Base-by-base conservation (phyloP, 139 green algal genomes). In the Coelastrella sp. region DNA sequence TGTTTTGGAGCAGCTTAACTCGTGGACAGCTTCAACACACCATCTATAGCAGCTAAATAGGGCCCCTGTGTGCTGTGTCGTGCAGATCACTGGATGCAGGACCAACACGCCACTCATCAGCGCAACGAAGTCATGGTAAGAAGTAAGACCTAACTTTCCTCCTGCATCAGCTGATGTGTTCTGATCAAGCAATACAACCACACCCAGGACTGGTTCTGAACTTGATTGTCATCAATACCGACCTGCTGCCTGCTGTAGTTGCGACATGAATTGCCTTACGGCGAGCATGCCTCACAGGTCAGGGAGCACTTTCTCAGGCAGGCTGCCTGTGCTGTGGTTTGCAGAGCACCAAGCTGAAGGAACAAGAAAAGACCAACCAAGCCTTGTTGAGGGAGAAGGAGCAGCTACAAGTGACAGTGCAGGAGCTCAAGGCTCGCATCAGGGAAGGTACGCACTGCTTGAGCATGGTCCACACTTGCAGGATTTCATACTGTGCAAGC, bases 31-130 rank as follows among this genome's bases (percentile, higher is more conserved):
- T 22, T 70, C 63, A 22, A 70, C 63, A 14, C 12, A 70, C 63
- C 63, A 70, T 70, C 12, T 70, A 70, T 70, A 70, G 63, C 63
- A 70, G 63, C 63, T 70, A 17, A 70, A 70, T 70, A 70, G 35
- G 35, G 35, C 35, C 35, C 35, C 63, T 5, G 63, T 22, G 63
- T 78, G n/a, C 17, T 78, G 70, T 25, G 22, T 78, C 76, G n/a
- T 79, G 82, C 82, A 87, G 82, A 87, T 49, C 58, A 87, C 17
- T 87, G 82, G 82, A 78, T 87, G 82, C 82, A 87, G 22, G 82
- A 87, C 63, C 82, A 87, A 70, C 82, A 87, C 7, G 82, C 82
- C 61, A 87, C 82, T 12, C 65, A 79, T 22, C 82, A 87, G 65
- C 63, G 82, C 25, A 87, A 87, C 49, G 82, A 87, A 27, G 63